Conservation (phyloP, 2,329 filamentous ascomycete species). For the Aspergillus tanneri region DNA sequence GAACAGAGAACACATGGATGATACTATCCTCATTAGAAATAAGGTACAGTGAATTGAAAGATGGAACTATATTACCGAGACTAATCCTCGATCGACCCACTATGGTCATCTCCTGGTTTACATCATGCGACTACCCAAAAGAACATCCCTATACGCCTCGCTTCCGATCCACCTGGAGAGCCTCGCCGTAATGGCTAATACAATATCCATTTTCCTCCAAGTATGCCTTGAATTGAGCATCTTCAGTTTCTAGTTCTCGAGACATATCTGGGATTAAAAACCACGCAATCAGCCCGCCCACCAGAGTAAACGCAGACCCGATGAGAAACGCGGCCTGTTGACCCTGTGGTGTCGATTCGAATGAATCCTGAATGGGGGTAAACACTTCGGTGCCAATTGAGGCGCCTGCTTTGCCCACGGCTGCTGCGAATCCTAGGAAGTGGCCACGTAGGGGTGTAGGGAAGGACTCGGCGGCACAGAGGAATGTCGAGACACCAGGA, state of each 20-base stretch:
- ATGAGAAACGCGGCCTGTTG: conserved; percentile 54
- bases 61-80: too few relatives aligned
- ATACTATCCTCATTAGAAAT: too few relatives aligned
- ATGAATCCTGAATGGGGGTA: conserved; percentile 51
- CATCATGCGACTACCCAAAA: conserved; percentile 6
- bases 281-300: conserved; percentile 48
- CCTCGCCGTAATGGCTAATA: conserved; percentile 14
- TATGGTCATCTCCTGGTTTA: too few relatives aligned
- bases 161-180: conserved; percentile 7
- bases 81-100: too few relatives aligned
- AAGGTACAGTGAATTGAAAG: too few relatives aligned
- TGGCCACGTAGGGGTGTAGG: conserved; percentile 53
- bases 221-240: conserved; percentile 47
- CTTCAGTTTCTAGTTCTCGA: conserved; percentile 46
- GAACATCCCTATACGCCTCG: too few relatives aligned
- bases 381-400: conserved; percentile 55
- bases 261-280: conserved; percentile 50
- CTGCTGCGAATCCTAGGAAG: conserved; percentile 50
- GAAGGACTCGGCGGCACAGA: conserved; percentile 49
- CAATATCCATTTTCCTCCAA: conserved; percentile 46
- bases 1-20: too few relatives aligned
- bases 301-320: conserved; percentile 50
- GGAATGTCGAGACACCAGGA: conserved; percentile 46
- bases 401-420: conserved; percentile 52
- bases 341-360: conserved; percentile 43